Base-by-base conservation (phyloP, 768 basidiomycete genomes). In the Termitomyces sp. region DNA sequence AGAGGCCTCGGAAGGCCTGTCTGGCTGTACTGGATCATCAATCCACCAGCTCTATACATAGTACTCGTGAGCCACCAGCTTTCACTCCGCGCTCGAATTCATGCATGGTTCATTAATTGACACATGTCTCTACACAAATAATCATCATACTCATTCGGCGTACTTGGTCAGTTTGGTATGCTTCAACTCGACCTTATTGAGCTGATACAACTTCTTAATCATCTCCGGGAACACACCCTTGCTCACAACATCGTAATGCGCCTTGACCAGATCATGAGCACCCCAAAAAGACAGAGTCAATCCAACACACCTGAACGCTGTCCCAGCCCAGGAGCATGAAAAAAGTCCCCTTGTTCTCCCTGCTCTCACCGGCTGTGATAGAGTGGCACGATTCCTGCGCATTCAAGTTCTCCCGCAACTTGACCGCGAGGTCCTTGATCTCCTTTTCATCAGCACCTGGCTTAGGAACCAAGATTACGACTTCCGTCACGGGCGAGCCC, bases 311-410 rank as follows among this genome's bases (percentile, higher is more conserved):
- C 59, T 60, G 37, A n/a, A 60, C 39, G 45, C 53, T 60, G 24
- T 60, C 59, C 62, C 62, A 63, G 9, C 62, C 59, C 6, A 60
- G 4, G 6, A 55, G 48, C 14, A 58, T 3, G n/a, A 60, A 42
- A 18, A n/a, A 36, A 10, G 33, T 55, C 13, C 50, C 59, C 34
- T 58, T 58, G 7, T 53, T 57, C 39, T 60, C 62, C 44, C 33
- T 58, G 34, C 58, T 60, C 49, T 55, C 53, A 10, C 62, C 62
- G 9, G 43, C 7, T 18, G 43, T 18, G 5, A 37, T 5, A n/a
- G 53, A 36, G 18, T 55, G 48, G 27, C 55, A 60, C 13, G 45
- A 3, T 12, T 27, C 24, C 9, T 57, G 32, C 26, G 46, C n/a
- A 13, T 7, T 8, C 22, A 63, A 14, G 4, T 26, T 24, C 20